Conservation (phyloP, 805 yeast genomes). For the Kodamaea hsintzibuensis region DNA sequence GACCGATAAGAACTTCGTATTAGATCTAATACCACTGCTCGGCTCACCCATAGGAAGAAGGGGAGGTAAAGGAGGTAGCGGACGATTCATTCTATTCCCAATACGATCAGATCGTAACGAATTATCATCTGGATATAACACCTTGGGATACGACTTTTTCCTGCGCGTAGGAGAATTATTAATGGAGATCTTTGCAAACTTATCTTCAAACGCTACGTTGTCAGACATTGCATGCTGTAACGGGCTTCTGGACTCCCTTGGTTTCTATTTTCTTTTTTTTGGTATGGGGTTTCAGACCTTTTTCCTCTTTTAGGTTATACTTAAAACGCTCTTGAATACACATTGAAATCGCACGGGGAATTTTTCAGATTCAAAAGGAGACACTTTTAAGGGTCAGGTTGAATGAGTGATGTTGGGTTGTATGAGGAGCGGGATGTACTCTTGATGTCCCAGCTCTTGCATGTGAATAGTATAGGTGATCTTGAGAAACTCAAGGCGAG, state of each 20-base stretch:
- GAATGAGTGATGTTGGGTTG: slow-evolving; percentile 5
- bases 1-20: background rate
- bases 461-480: slow-evolving; percentile 31
- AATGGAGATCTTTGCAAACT: slow-evolving; percentile 33
- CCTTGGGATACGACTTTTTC: slow-evolving; percentile 23
- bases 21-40: background rate
- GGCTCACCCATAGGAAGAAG: background rate
- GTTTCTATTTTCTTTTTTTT: background rate
- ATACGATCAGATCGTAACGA: background rate
- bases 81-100: slow-evolving; percentile 1
- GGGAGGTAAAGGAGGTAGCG: slow-evolving; percentile 6
- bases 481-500: slow-evolving; percentile 17
- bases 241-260: background rate
- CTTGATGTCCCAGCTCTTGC: slow-evolving; percentile 39
- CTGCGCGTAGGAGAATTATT: slow-evolving; percentile 23
- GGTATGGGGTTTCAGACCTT: background rate
- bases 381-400: no score
- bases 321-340: background rate
- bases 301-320: background rate
- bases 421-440: slow-evolving; percentile 32
- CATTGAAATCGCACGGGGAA: background rate
- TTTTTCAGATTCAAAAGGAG: background rate
- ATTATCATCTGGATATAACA: slow-evolving; percentile 16
- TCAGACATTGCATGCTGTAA: slow-evolving; percentile 3
- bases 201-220: slow-evolving; percentile 23